A percentile compares a stretch with the other conserved stretches of the same genome.
Conservation (phyloP, 805 yeast genomes). For the Candida anglica region DNA sequence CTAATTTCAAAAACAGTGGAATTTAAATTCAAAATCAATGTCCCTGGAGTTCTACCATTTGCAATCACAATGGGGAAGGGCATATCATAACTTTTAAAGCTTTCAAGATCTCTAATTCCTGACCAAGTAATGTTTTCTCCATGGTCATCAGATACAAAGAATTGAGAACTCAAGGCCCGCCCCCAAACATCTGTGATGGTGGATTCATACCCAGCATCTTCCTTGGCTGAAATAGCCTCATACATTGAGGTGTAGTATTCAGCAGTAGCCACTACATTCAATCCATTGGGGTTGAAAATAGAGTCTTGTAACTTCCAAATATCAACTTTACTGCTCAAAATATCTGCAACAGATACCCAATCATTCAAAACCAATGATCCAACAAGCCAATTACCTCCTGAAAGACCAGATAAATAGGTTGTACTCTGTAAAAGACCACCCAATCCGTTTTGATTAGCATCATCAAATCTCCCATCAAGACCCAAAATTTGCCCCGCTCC, state of each 20-base stretch:
- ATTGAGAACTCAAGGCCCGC: slow-evolving; percentile 36
- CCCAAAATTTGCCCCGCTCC: slow-evolving; percentile 88
- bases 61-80: slow-evolving; percentile 39
- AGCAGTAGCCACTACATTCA: slow-evolving; percentile 59
- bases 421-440: slow-evolving; percentile 76
- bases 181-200: slow-evolving; percentile 43
- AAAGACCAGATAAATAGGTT: slow-evolving; percentile 72
- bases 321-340: slow-evolving; percentile 16
- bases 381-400: slow-evolving; percentile 61
- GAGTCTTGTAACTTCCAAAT: slow-evolving; percentile 52
- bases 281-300: slow-evolving; percentile 64
- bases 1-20: slow-evolving; percentile 37
- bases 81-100: slow-evolving; percentile 27
- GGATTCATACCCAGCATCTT: slow-evolving; percentile 33
- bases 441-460: slow-evolving; percentile 50
- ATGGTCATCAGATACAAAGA: slow-evolving; percentile 24
- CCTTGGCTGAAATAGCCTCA: slow-evolving; percentile 25
- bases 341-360: slow-evolving; percentile 48
- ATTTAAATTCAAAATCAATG: slow-evolving; percentile 24
- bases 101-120: slow-evolving; percentile 17
- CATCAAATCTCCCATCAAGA: slow-evolving; percentile 64
- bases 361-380: slow-evolving; percentile 60
- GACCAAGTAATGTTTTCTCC: slow-evolving; percentile 29
- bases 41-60: slow-evolving; percentile 34
- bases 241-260: slow-evolving; percentile 39